phyloP scores from a whole-genome alignment of 495 filamentous ascomycete genomes.

The Lasiosphaeria ovina region DNA sequence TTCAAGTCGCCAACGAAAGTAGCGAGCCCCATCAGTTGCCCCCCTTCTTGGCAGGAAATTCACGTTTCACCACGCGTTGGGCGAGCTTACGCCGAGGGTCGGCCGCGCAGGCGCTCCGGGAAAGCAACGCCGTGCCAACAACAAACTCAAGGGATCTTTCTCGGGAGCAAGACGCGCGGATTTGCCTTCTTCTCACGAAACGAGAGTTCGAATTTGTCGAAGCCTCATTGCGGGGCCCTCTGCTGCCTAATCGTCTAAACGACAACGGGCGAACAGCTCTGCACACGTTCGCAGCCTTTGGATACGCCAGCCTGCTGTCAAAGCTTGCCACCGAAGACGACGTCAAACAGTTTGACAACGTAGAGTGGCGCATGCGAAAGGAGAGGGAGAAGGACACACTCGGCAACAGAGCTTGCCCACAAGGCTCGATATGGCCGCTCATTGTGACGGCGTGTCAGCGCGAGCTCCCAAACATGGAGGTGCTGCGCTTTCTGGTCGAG shows the following conservation, averaged over 20 bases:
- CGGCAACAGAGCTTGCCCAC: neutral
- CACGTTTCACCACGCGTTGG: too few species aligned
- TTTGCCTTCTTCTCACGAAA: neutral
- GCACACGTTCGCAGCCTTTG: conserved; percentile 6
- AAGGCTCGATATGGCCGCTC: conserved; percentile 19
- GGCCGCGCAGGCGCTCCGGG: too few species aligned
- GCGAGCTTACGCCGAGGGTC: too few species aligned
- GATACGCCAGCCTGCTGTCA: conserved; percentile 7
- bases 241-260: too few species aligned
- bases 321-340: conserved; percentile 9
- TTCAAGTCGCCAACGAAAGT: too few species aligned
- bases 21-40: too few species aligned
- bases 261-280: conserved; percentile 1
- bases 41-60: too few species aligned
- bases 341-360: conserved; percentile 9
- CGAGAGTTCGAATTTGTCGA: conserved; percentile 4
- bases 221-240: neutral
- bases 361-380: neutral
- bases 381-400: neutral
- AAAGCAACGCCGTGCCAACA: too few species aligned
- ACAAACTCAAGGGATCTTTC: too few species aligned
- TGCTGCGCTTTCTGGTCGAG: conserved; percentile 43
- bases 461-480: conserved; percentile 41
- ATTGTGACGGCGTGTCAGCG: conserved; percentile 33
- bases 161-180: neutral